Conservation (phyloP, 495 filamentous ascomycete species). For the Staphylotrichum longicolle region DNA sequence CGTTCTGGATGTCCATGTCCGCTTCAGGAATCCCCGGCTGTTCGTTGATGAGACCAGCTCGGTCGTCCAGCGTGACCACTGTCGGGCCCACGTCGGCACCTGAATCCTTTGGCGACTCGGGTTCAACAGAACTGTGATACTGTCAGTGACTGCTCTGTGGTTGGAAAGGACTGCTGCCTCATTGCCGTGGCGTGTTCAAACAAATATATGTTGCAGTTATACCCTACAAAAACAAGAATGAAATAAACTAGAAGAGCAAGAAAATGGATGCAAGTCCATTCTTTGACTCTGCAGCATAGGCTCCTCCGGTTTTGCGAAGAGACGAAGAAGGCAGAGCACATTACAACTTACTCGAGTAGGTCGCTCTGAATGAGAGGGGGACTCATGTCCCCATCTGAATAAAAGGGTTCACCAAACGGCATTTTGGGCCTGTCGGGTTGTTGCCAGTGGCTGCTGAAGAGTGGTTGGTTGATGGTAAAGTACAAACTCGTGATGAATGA, state of each 20-base stretch:
- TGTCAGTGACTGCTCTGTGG: not conserved
- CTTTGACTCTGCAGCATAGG: no score
- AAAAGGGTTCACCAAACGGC: constrained; percentile 19
- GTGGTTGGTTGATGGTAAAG: not conserved
- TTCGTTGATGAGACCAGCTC: constrained; percentile 1
- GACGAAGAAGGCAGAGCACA: not conserved
- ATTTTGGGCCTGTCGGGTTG: constrained; percentile 4
- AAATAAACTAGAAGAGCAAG: not conserved
- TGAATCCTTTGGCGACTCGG: constrained; percentile 1
- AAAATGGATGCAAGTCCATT: no score
- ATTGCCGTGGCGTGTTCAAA: no score
- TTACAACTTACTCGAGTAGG: constrained; percentile 26
- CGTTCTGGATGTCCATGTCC: constrained; percentile 7
- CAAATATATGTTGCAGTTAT: no score
- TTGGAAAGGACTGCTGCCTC: not conserved
- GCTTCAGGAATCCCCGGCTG: not conserved
- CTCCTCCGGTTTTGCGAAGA: no score
- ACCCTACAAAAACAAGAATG: not conserved
- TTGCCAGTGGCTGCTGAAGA: not conserved
- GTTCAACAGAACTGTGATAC: constrained; percentile 15
- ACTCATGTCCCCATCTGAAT: constrained; percentile 7
- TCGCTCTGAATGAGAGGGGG: constrained; percentile 30
- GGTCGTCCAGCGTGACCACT: constrained; percentile 25
- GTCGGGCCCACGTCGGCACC: constrained; percentile 15
- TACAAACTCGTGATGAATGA: not conserved